A percentile compares a stretch with the other conserved stretches of the same genome.
These are phyloP conservation scores for Ascochyta koolunga DNA, from an alignment of 2,329 filamentous ascomycete genomes.

Conservation along the genomic window DNA sequence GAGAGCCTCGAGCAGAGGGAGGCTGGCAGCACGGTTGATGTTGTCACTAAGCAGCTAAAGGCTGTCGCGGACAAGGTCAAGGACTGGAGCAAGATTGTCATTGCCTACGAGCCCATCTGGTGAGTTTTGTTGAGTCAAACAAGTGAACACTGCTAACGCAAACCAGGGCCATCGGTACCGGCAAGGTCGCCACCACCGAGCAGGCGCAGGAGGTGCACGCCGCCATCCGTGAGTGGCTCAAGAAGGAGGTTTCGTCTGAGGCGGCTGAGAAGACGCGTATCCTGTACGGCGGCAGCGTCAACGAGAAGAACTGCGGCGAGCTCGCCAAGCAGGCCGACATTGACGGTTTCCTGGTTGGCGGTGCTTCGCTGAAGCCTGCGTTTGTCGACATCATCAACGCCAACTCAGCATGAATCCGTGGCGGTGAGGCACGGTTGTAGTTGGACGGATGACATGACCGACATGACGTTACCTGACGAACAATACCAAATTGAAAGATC, in stretches of 20 bases:
- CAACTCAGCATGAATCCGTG: constrained; percentile 49
- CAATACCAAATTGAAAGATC: constrained; percentile 14
- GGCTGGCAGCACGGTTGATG: constrained; percentile 80
- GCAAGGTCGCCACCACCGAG: constrained; percentile 57
- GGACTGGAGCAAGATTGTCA: constrained; percentile 93
- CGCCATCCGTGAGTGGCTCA: constrained; percentile 87
- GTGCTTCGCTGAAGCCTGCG: constrained; percentile 94
- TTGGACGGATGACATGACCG: constrained; percentile 9
- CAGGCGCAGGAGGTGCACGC: constrained; percentile 60
- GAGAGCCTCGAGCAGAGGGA: constrained; percentile 95
- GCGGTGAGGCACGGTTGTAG: constrained; percentile 48
- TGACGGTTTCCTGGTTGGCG: constrained; percentile 96
- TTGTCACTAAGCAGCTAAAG: constrained; percentile 83
- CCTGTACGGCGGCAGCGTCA: constrained; percentile 95
- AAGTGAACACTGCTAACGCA: constrained; percentile 18
- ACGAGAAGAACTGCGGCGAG: constrained; percentile 96
- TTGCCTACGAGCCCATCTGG: constrained; percentile 99
- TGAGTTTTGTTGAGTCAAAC: constrained; percentile 48
- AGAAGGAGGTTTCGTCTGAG: constrained; percentile 73
- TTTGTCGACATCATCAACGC: constrained; percentile 77
- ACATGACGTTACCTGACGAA: constrained; percentile 11
- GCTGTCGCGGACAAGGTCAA: constrained; percentile 78
- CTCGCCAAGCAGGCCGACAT: constrained; percentile 92
- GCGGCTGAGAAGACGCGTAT: constrained; percentile 88
- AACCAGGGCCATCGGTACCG: constrained; percentile 76